Evolutionary conservation across 768 basidiomycete genomes (phyloP), one percentile per base, ranked within the genome.

Genomic region (Tricholoma flavovirens): DNA sequence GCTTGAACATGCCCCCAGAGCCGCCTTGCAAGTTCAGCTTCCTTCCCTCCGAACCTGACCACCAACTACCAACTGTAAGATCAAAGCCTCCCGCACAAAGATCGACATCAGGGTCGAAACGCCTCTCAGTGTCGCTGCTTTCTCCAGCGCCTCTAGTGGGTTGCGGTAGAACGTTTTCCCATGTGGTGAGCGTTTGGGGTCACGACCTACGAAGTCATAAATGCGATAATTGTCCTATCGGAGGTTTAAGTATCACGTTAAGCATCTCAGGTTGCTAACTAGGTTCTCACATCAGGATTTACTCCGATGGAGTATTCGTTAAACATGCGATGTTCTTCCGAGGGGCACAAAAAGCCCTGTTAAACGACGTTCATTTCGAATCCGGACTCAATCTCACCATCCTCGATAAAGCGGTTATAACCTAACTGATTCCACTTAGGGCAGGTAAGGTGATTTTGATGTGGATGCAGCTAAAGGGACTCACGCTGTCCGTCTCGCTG

Each of bases 71-170:
- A 15, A 21, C 36, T 21, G 49, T 45, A 51, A 61, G 56, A 55
- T 59, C 49, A 46, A 63, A 59, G 26, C 59, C 62, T 19, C 59
- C 55, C 8, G 46, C 21, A 42, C 48, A 12, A 50, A 64, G 56
- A 55, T 64, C 59, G 35, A 62, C 43, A 51, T 60, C 62, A 51
- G 62, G 61, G 46, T 64, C 62, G 26, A 62, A 60, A 42, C 42
- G 51, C 49, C 62, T 50, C 33, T 56, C 5, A 15, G 21, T 49
- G 24, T 29, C 46, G 11, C 29, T 2, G 26, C 46, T n/a, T 50
- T 58, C 59, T 40, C 55, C 42, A 51, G 55, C 55, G 15, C 61
- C 58, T 59, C 60, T 56, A 60, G 49, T 30, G 56, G 56, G 12
- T 57, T 54, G 56, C 51, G 45, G 49, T 48, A 57, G 35, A 57